phyloP scores from a whole-genome alignment of 2,329 filamentous ascomycete species.

The Neurospora sp. region DNA sequence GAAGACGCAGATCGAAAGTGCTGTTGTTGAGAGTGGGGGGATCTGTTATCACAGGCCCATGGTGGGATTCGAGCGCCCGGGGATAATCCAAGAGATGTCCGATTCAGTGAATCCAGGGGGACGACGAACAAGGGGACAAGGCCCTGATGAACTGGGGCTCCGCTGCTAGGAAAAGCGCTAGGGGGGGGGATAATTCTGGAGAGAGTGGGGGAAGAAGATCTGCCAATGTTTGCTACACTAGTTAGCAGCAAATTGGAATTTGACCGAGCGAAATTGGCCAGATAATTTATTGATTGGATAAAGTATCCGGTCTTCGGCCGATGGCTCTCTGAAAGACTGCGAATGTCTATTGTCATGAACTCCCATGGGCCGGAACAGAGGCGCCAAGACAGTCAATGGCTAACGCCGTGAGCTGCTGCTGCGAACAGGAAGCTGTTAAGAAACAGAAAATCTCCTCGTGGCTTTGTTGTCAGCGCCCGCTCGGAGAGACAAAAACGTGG shows the following conservation, averaged over 20 bases:
- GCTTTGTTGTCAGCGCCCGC: background rate
- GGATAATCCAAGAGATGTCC: background rate
- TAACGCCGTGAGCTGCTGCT: background rate
- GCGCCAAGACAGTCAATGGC: background rate
- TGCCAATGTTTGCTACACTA: background rate
- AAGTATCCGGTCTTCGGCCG: background rate
- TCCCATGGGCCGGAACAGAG: background rate
- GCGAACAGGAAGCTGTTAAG: background rate
- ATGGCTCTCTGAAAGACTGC: background rate
- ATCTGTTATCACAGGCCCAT: background rate
- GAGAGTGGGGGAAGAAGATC: background rate
- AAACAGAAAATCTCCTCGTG: background rate
- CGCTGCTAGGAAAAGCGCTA: background rate
- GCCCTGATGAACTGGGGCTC: background rate
- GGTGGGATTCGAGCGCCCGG: background rate
- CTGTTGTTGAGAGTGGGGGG: background rate
- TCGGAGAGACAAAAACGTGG: background rate
- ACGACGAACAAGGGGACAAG: background rate
- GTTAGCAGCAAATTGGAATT: background rate
- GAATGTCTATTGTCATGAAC: background rate
- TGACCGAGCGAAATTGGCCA: background rate
- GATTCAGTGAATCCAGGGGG: background rate
- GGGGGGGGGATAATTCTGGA: background rate
- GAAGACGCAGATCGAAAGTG: background rate
- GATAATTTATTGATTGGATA: background rate